Percentiles rank a stretch among this genome's conserved stretches.
Evolutionary conservation across 2,329 filamentous ascomycete genomes (phyloP).

Genomic region (Botrytis sinoallii): DNA sequence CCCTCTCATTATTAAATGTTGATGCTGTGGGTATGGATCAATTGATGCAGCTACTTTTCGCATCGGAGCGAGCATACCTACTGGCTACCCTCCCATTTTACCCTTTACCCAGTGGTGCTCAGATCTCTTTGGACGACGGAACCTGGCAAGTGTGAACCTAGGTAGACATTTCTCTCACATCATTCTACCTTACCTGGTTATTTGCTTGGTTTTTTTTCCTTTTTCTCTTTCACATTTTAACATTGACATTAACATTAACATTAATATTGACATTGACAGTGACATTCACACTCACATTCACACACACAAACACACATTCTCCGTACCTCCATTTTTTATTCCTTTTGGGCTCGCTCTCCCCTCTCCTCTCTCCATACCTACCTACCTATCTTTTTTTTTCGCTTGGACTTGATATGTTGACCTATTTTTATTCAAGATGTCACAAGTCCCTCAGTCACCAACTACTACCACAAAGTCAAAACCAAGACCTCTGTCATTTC

Average conservation of each 20-base stretch:
- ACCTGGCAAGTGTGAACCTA: background rate
- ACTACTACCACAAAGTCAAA: background rate
- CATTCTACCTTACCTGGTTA: background rate
- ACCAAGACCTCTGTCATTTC: slow-evolving; percentile 19
- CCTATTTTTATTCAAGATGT: slow-evolving; percentile 20
- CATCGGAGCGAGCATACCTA: background rate
- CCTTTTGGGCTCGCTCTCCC: background rate
- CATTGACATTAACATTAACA: background rate
- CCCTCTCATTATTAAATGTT: background rate
- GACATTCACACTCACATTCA: background rate
- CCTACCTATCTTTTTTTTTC: background rate
- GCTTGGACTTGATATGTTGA: slow-evolving; percentile 15
- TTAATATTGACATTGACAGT: background rate
- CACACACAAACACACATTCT: no score
- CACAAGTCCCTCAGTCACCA: slow-evolving; percentile 17
- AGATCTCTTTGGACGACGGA: background rate
- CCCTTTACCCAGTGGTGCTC: background rate
- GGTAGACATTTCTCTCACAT: background rate
- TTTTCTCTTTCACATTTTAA: background rate
- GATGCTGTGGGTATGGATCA: background rate
- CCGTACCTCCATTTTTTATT: background rate
- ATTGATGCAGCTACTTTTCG: background rate
- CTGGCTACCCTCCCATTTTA: background rate
- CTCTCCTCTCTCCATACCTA: background rate
- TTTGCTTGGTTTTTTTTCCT: background rate